Evolutionary conservation across 2,329 filamentous ascomycete species (phyloP).

Genomic region (Exophiala lecanii-corni): DNA sequence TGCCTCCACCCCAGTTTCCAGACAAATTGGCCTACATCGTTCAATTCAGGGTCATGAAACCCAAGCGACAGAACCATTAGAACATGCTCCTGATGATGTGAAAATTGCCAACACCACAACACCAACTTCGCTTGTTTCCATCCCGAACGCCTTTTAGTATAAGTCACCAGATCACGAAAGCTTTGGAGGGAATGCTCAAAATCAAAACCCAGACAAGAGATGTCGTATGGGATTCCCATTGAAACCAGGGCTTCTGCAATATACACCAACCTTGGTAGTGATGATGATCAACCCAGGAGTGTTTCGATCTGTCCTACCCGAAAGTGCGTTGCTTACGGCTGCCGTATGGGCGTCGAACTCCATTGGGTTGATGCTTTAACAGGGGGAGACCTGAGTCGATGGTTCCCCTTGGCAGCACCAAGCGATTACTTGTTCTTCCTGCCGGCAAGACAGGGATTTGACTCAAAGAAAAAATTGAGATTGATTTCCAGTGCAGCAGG

Average conservation of each 20-base stretch:
- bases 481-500: slow-evolving; percentile 56
- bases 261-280: slow-evolving; percentile 53
- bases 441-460: slow-evolving; percentile 47
- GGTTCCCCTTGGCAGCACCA: slow-evolving; percentile 39
- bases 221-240: slow-evolving; percentile 9
- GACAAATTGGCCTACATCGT: slow-evolving; percentile 2
- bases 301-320: slow-evolving; percentile 62
- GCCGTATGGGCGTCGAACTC: slow-evolving; percentile 57
- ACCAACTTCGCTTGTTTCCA: slow-evolving; percentile 4
- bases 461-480: slow-evolving; percentile 54
- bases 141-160: slow-evolving; percentile 10
- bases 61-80: background rate
- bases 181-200: no score
- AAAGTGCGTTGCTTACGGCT: slow-evolving; percentile 62
- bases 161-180: slow-evolving; percentile 7
- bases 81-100: background rate
- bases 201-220: no score
- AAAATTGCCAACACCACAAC: slow-evolving; percentile 1
- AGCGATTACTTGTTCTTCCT: slow-evolving; percentile 53
- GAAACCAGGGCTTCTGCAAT: slow-evolving; percentile 19
- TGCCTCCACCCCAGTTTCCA: background rate
- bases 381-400: slow-evolving; percentile 34
- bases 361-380: slow-evolving; percentile 54
- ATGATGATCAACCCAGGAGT: slow-evolving; percentile 60
- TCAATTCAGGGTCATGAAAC: slow-evolving; percentile 6